Conservation (phyloP, 495 filamentous ascomycete genomes). For the Evansstolkia leycettana region DNA sequence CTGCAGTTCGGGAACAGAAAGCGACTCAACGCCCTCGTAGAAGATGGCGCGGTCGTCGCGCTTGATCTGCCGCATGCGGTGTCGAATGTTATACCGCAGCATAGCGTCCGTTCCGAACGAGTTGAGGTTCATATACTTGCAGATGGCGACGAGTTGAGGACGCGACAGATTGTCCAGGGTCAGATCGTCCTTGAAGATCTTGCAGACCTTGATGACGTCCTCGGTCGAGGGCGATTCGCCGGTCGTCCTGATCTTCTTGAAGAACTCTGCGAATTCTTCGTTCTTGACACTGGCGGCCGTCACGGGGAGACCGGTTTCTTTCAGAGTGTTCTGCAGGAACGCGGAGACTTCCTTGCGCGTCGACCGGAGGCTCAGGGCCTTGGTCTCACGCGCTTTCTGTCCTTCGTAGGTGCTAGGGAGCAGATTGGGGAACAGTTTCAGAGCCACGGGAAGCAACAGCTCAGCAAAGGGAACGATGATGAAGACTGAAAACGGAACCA, state of each 20-base stretch:
- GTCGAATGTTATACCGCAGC: constrained; percentile 94
- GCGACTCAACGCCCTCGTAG: constrained; percentile 85
- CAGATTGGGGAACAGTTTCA: constrained; percentile 92
- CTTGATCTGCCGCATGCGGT: constrained; percentile 99
- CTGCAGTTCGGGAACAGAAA: constrained; percentile 89
- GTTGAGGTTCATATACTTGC: constrained; percentile 96
- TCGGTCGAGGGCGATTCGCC: constrained; percentile 77
- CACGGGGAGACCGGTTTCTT: constrained; percentile 83
- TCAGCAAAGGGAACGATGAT: constrained; percentile 95
- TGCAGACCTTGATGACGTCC: constrained; percentile 98
- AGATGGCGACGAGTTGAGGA: constrained; percentile 93
- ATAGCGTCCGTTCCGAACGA: constrained; percentile 93
- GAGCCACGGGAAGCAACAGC: constrained; percentile 80
- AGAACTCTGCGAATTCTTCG: constrained; percentile 95
- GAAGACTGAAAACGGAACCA: constrained; percentile 95
- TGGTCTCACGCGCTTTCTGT: constrained; percentile 76
- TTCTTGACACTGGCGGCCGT: constrained; percentile 75
- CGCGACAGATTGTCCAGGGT: constrained; percentile 95
- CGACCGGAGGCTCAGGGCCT: constrained; percentile 67
- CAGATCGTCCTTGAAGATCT: constrained; percentile 97
- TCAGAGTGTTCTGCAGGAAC: constrained; percentile 81
- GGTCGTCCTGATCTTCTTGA: constrained; percentile 87
- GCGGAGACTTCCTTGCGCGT: constrained; percentile 89
- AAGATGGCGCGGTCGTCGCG: constrained; percentile 89
- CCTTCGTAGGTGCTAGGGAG: constrained; percentile 96